Conservation (phyloP, 495 filamentous ascomycete species). For the Trichoderma parareesei region DNA sequence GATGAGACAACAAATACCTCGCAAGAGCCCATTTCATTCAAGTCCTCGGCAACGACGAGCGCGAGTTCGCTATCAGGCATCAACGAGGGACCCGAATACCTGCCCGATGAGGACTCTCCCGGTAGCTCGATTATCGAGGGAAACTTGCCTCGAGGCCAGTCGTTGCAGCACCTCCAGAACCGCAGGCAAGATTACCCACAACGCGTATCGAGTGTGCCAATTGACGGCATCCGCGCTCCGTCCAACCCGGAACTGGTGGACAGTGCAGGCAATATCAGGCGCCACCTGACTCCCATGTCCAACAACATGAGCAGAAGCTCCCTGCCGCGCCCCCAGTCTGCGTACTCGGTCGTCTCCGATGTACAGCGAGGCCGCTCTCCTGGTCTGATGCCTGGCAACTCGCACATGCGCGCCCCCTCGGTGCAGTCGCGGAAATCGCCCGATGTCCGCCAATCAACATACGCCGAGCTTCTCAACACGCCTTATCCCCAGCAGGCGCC, state of each 20-base stretch:
- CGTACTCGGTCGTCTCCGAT: conserved; percentile 66
- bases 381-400: conserved; percentile 37
- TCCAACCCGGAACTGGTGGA: conserved; percentile 40
- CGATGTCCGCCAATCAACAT: conserved; percentile 69
- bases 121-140: conserved; percentile 34
- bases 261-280: conserved; percentile 36
- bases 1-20: conserved; percentile 33
- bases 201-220: conserved; percentile 29
- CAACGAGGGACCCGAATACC: conserved; percentile 34
- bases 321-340: conserved; percentile 57
- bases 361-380: conserved; percentile 53
- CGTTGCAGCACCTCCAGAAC: conserved; percentile 48
- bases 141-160: conserved; percentile 25
- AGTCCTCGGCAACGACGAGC: conserved; percentile 41
- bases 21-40: conserved; percentile 34
- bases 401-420: conserved; percentile 47
- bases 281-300: conserved; percentile 49
- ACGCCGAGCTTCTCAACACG: conserved; percentile 78
- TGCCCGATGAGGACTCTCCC: conserved; percentile 22
- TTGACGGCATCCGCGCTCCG: conserved; percentile 31
- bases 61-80: conserved; percentile 42
- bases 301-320: conserved; percentile 43
- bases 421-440: conserved; percentile 61
- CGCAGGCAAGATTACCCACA: conserved; percentile 41
- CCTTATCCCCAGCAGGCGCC: conserved; percentile 83